Percentiles rank a stretch among this genome's conserved stretches.
Conservation (phyloP, 257 asterid genomes). For the Salvia miltiorrhiza region DNA sequence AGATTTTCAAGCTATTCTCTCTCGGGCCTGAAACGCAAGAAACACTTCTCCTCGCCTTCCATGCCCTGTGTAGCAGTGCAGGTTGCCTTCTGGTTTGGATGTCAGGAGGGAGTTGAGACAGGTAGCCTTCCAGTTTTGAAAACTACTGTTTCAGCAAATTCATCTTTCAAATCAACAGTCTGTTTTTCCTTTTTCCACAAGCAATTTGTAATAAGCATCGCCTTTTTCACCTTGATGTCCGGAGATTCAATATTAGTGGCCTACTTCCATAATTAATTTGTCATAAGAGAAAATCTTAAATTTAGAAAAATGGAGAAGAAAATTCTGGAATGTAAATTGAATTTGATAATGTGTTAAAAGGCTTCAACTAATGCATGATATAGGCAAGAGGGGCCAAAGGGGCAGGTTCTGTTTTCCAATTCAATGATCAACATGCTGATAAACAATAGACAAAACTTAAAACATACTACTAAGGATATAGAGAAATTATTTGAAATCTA, state of each 20-base stretch:
- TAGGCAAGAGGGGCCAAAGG: background rate
- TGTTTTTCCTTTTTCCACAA: no score
- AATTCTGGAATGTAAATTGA: no score
- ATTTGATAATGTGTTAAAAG: background rate
- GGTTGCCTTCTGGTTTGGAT: slow-evolving; percentile 32
- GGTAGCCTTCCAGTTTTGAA: slow-evolving; percentile 15
- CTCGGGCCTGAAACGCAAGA: slow-evolving; percentile 36
- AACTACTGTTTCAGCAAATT: background rate
- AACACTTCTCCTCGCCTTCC: slow-evolving; percentile 38
- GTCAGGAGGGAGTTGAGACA: slow-evolving; percentile 37
- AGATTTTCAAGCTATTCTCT: slow-evolving; percentile 41
- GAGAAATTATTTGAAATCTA: no score
- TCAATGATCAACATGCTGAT: background rate
- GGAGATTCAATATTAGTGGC: no score
- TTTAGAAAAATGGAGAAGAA: no score
- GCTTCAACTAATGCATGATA: background rate
- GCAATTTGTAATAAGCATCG: no score
- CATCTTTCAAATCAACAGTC: no score
- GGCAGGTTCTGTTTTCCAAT: background rate
- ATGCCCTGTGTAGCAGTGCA: slow-evolving; percentile 39
- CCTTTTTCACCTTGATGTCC: no score
- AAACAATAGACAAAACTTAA: slow-evolving; percentile 16
- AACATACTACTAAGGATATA: no score
- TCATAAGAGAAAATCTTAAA: no score
- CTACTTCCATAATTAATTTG: no score